Conservation (phyloP, 1,139 yeast genomes). For the Eremothecium gossypii region DNA sequence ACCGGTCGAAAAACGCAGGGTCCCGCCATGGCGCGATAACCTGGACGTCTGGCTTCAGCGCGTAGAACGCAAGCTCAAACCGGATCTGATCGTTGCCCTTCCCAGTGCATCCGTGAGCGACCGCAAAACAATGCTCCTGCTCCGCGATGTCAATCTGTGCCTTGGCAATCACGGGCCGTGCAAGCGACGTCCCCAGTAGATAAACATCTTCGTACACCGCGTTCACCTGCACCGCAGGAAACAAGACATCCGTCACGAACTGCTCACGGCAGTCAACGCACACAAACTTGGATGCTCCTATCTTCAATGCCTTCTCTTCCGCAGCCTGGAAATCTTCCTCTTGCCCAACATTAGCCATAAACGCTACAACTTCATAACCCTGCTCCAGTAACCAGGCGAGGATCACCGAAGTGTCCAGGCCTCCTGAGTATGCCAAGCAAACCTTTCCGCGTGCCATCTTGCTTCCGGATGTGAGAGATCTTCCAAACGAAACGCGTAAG, state of each 20-base stretch:
- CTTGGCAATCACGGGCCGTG: slow-evolving; percentile 97
- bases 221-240: slow-evolving; percentile 93
- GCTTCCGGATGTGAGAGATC: neutral
- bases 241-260: slow-evolving; percentile 82
- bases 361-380: slow-evolving; percentile 96
- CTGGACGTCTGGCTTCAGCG: slow-evolving; percentile 91
- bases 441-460: slow-evolving; percentile 93
- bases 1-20: slow-evolving; percentile 87
- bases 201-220: slow-evolving; percentile 97
- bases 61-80: slow-evolving; percentile 93
- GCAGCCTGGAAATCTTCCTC: slow-evolving; percentile 99
- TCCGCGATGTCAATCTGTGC: slow-evolving; percentile 97
- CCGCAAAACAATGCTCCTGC: slow-evolving; percentile 96
- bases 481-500: neutral
- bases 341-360: slow-evolving; percentile 96
- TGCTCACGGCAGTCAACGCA: slow-evolving; percentile 91
- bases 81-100: slow-evolving; percentile 99
- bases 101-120: slow-evolving; percentile 98
- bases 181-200: slow-evolving; percentile 90
- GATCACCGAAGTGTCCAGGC: slow-evolving; percentile 94
- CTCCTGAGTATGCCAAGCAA: slow-evolving; percentile 98
- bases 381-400: slow-evolving; percentile 96
- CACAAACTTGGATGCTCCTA: slow-evolving; percentile 94
- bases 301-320: slow-evolving; percentile 87
- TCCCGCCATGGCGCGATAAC: slow-evolving; percentile 99